Base-by-base conservation (phyloP, 345 rosid species). In the Odontarrhena argentea region DNA sequence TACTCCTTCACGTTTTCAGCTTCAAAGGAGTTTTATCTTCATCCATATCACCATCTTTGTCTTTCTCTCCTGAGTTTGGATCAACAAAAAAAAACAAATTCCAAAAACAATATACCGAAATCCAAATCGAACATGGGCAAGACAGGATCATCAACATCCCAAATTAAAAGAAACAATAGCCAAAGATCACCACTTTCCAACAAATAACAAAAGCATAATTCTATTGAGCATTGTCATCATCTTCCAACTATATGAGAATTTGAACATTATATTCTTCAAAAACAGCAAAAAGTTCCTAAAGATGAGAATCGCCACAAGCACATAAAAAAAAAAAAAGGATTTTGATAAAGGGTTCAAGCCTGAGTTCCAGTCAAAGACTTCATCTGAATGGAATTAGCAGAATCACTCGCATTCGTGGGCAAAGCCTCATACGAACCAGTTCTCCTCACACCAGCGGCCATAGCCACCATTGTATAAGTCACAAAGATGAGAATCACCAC, bases 301-400 rank as follows among this genome's bases (percentile, higher is more conserved):
- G 30, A 50, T n/a, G n/a, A n/a, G n/a, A n/a, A n/a, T n/a, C n/a
- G n/a, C n/a, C n/a, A n/a, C n/a, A n/a, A n/a, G n/a, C n/a, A n/a
- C 28, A 34, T 34, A 46, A 15, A 12, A 24, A 45, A 15, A 12
- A 24, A 45, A 26, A 15, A 6, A 18, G 22, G 14, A 58, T 51
- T 4, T 28, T 41, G 44, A 58, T 13, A 42, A 44, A n/a, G 25
- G 7, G 49, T 86, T 87, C 84, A 91, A 12, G 92, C 92, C 82
- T 91, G 97, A 13, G 83, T 87, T 6, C 97, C 96, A 0, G 84
- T 44, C 80, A 91, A 77, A 2, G 96, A 82, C 80, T 91, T 91
- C 97, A 91, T 86, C 83, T 87, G 96, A 79, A 86, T 82, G 40
- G 74, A 81, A 76, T 65, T 79, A 59, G 86, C 58, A 74, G 86